Evolutionary conservation across 495 filamentous ascomycete species (phyloP).

Genomic region (Aspergillus conjunctus): DNA sequence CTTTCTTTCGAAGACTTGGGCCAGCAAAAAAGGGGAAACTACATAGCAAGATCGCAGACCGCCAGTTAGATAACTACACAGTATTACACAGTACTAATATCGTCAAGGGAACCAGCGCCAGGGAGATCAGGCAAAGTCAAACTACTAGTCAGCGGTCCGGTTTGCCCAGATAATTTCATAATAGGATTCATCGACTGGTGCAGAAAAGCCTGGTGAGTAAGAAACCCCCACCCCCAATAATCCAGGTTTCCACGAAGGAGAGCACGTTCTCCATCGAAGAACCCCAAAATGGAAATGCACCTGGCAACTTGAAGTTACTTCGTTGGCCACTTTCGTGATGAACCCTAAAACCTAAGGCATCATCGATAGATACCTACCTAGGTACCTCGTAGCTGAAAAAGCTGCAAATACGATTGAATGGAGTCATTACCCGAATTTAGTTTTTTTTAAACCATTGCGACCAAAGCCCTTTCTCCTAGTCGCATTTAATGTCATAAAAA

Average conservation of each 20-base stretch:
- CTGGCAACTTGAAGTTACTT: too few relatives aligned
- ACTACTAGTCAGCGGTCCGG: slow-evolving; percentile 5
- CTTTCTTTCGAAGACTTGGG: too few relatives aligned
- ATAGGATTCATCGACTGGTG: slow-evolving; percentile 5
- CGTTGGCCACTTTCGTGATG: neutral
- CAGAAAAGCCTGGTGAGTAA: neutral
- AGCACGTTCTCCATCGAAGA: neutral
- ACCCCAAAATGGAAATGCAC: neutral
- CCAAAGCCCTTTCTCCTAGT: too few relatives aligned
- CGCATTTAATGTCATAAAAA: too few relatives aligned
- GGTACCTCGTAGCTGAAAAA: too few relatives aligned
- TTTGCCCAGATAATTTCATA: slow-evolving; percentile 20
- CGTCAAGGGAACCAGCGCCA: neutral
- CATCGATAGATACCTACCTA: too few relatives aligned
- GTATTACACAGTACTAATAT: neutral
- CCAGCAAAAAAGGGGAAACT: too few relatives aligned
- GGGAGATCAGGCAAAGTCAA: neutral
- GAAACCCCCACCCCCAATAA: neutral
- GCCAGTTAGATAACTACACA: neutral
- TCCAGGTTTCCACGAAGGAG: slow-evolving; percentile 11
- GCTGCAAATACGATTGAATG: too few relatives aligned
- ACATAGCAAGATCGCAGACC: neutral
- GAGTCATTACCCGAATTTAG: too few relatives aligned
- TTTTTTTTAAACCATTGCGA: too few relatives aligned
- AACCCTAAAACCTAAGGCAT: slow-evolving; percentile 5